Evolutionary conservation across 768 basidiomycete species (phyloP), one percentile per base, ranked within the genome.

Genomic region (Cyclocybe aegerita): DNA sequence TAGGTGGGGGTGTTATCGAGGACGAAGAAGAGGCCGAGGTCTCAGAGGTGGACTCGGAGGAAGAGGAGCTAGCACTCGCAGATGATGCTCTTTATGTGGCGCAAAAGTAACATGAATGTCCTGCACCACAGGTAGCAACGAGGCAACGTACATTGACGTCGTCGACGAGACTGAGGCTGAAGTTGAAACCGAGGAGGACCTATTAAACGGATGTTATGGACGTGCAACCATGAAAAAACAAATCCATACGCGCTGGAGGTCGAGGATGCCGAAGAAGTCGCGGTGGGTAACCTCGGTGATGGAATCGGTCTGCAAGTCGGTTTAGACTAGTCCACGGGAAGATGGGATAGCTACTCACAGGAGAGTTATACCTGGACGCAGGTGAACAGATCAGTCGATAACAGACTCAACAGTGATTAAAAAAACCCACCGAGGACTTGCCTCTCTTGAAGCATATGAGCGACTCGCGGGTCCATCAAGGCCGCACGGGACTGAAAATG

Each of bases 381-480:
- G 16, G 16, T 23, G 33, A 11, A 7, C 23, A 17, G 9, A 33
- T 33, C 15, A 37, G 23, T 37, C 33, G 39, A 46, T 10, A 23
- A 16, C 32, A 49, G 34, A 12, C 43, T 43, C 46, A 32, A 17
- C 33, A 7, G 35, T 15, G 10, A 30, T 50, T 48, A 9, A 15
- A 31, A 12, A 39, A 16, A 53, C 53, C 7, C 23, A 59, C 62
- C 51, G 30, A 42, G 35, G 11, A 59, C n/a, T 44, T 60, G 60
- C 50, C 62, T 59, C 51, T 34, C 46, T 1, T 46, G 52, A 29
- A 60, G 37, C 42, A 34, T 31, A 23, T 52, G 41, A 29, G 49
- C 14, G 41, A 36, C 30, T 23, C 46, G 50, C 45, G 56, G 54
- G 56, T 57, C 60, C 64, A 65, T 65, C 64, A 55, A 65, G 60